phyloP scores from a whole-genome alignment of 495 filamentous ascomycete species.

The Penicillium antarcticum region DNA sequence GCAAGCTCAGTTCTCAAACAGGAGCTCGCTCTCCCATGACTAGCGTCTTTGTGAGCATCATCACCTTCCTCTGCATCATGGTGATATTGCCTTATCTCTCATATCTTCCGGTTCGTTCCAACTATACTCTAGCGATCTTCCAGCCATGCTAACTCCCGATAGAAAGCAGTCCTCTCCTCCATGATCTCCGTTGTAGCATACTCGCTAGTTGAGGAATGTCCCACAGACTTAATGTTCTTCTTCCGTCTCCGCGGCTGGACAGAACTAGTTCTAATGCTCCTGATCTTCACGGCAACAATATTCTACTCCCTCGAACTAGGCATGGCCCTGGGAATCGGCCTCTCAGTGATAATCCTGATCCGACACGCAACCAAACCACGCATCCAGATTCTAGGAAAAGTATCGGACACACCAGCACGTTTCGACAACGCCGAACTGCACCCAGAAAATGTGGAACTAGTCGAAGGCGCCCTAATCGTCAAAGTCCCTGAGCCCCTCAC shows the following conservation, averaged over 20 bases:
- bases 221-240: slow-evolving; percentile 90
- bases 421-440: slow-evolving; percentile 89
- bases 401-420: slow-evolving; percentile 67
- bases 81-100: slow-evolving; percentile 89
- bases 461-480: slow-evolving; percentile 90
- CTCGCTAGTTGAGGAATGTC: slow-evolving; percentile 92
- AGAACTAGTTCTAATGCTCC: slow-evolving; percentile 80
- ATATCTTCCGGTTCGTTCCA: slow-evolving; percentile 75
- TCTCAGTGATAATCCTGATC: slow-evolving; percentile 86
- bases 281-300: slow-evolving; percentile 89
- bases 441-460: slow-evolving; percentile 73
- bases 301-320: slow-evolving; percentile 85
- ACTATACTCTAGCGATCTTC: neutral
- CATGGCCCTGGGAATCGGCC: slow-evolving; percentile 83
- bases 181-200: slow-evolving; percentile 96
- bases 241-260: slow-evolving; percentile 75
- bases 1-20: slow-evolving; percentile 89
- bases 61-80: slow-evolving; percentile 75
- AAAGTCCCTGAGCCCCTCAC: slow-evolving; percentile 97
- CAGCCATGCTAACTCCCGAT: neutral
- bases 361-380: slow-evolving; percentile 85
- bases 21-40: slow-evolving; percentile 92
- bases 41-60: slow-evolving; percentile 75
- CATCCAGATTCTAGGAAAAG: slow-evolving; percentile 93
- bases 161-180: slow-evolving; percentile 91